Evolutionary conservation across 2,329 filamentous ascomycete genomes (phyloP).

Genomic region (Sporothrix brunneoviolacea): DNA sequence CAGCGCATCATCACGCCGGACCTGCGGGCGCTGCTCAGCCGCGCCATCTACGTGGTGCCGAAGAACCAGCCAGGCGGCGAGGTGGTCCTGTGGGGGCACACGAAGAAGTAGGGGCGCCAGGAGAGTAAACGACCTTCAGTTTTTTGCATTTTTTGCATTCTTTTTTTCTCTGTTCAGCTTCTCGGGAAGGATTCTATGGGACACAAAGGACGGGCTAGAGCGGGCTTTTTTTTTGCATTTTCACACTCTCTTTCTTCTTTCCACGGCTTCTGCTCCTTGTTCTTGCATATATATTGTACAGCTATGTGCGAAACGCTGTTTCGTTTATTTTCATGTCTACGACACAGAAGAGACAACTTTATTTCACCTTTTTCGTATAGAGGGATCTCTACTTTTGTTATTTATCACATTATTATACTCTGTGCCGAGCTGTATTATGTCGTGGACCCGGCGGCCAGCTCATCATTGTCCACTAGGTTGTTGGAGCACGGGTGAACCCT

Average conservation of each 20-base stretch:
- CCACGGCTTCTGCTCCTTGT: neutral
- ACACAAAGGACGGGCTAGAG: neutral
- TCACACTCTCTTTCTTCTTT: neutral
- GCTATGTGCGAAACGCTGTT: too few species aligned
- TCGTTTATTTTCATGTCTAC: too few species aligned
- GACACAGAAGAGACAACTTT: too few species aligned
- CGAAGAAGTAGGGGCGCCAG: neutral
- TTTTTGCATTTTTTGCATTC: neutral
- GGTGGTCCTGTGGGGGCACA: conserved; percentile 17
- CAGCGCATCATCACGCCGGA: conserved; percentile 50
- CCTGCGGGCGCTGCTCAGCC: conserved; percentile 46
- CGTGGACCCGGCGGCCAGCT: too few species aligned
- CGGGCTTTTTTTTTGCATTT: conserved; percentile 1
- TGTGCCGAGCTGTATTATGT: too few species aligned
- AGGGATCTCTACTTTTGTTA: too few species aligned
- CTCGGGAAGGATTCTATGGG: too few species aligned
- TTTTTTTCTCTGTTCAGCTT: neutral
- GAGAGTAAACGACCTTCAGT: neutral
- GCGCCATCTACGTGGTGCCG: conserved; percentile 33
- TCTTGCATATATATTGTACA: neutral
- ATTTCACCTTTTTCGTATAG: too few species aligned
- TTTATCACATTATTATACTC: too few species aligned
- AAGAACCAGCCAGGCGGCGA: conserved; percentile 7
- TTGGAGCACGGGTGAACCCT: too few species aligned
- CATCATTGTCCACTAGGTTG: too few species aligned